Conservation (phyloP, 2,329 filamentous ascomycete species). For the Exophiala mesophila region DNA sequence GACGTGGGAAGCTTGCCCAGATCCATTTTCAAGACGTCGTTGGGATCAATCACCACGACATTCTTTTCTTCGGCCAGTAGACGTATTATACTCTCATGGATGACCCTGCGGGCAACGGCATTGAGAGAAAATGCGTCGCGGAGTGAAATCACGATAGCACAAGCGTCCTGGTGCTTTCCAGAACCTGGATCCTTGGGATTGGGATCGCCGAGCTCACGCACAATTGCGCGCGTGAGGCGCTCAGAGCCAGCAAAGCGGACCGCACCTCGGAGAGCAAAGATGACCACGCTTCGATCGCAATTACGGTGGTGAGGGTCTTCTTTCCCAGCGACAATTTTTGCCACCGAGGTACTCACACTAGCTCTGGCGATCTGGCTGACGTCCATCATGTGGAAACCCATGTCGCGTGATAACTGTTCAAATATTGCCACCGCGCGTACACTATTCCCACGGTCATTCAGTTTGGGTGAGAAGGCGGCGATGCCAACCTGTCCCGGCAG, state of each 20-base stretch:
- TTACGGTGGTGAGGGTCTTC: slow-evolving; percentile 16
- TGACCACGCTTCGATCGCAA: slow-evolving; percentile 14
- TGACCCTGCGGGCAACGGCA: slow-evolving; percentile 10
- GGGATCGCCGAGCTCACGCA: slow-evolving; percentile 16
- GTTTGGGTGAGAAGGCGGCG: slow-evolving; percentile 16
- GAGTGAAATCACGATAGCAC: slow-evolving; percentile 13
- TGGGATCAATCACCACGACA: slow-evolving; percentile 17
- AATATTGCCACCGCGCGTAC: slow-evolving; percentile 14
- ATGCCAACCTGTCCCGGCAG: slow-evolving; percentile 17
- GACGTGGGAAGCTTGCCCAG: slow-evolving; percentile 8
- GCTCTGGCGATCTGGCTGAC: slow-evolving; percentile 16
- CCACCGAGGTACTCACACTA: slow-evolving; percentile 18
- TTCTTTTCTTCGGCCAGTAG: slow-evolving; percentile 9
- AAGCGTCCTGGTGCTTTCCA: slow-evolving; percentile 14
- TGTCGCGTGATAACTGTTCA: slow-evolving; percentile 16
- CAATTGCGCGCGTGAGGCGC: slow-evolving; percentile 15
- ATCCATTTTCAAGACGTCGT: slow-evolving; percentile 15
- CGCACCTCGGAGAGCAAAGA: slow-evolving; percentile 15
- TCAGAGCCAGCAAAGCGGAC: slow-evolving; percentile 16
- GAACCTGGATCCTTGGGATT: slow-evolving; percentile 16
- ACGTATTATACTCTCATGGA: slow-evolving; percentile 17
- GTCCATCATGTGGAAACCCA: slow-evolving; percentile 20
- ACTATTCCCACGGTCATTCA: slow-evolving; percentile 13
- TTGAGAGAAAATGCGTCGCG: slow-evolving; percentile 16
- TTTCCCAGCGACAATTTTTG: slow-evolving; percentile 14